Conservation (phyloP, 2,329 filamentous ascomycete species). For the Colletotrichum truncatum region DNA sequence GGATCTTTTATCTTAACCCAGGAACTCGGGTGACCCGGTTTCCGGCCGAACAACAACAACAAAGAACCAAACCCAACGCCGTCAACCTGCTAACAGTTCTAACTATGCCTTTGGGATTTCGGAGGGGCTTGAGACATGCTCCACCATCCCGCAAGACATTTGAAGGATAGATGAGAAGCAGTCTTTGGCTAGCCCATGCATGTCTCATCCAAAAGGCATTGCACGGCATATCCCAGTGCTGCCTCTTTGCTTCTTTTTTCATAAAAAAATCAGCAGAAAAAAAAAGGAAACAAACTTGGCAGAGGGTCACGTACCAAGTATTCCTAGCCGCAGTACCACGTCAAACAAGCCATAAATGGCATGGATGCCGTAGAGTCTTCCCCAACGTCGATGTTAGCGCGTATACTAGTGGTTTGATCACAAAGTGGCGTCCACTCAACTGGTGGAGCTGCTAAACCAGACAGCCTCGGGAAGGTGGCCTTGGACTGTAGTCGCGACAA, state of each 20-base stretch:
- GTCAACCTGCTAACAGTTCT: not conserved
- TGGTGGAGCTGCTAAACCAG: not conserved
- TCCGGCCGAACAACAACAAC: not conserved
- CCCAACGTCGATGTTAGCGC: conserved; percentile 13
- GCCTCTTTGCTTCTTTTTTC: no score
- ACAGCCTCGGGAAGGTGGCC: not conserved
- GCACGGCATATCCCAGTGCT: no score
- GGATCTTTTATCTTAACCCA: conserved; percentile 1
- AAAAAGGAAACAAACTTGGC: no score
- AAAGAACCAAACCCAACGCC: conserved; percentile 20
- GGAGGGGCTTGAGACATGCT: not conserved
- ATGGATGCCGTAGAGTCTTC: not conserved
- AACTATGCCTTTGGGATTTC: not conserved
- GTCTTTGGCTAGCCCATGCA: not conserved
- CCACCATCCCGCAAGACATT: not conserved
- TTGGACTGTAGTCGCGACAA: not conserved
- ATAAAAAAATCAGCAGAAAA: no score
- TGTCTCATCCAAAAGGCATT: no score
- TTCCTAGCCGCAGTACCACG: not conserved
- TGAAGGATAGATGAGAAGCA: not conserved
- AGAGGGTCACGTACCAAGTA: no score
- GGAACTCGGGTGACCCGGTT: not conserved
- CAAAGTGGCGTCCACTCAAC: conserved; percentile 21
- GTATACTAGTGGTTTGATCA: not conserved
- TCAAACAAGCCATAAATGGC: not conserved